Conservation (phyloP, 495 filamentous ascomycete species). For the Parachaetomium inaequale region DNA sequence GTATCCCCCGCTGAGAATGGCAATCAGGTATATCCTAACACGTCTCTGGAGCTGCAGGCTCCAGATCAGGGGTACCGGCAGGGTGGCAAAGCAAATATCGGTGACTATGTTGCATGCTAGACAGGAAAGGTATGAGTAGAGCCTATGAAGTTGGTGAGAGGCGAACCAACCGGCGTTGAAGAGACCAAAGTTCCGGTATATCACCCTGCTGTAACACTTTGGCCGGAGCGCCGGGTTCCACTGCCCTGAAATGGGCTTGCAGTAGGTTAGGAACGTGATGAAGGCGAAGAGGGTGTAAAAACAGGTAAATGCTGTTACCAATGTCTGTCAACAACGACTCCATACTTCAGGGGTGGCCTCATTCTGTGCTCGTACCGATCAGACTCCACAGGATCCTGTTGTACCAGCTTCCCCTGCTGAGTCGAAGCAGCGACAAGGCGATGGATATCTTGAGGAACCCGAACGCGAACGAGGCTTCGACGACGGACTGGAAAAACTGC, state of each 20-base stretch:
- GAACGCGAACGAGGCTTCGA: conserved; percentile 40
- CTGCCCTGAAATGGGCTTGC: conserved; percentile 32
- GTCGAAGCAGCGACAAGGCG: conserved; percentile 32
- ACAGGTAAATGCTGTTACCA: conserved; percentile 32
- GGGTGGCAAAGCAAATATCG: conserved; percentile 43
- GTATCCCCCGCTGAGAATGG: conserved; percentile 45
- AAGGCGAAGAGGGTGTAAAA: conserved; percentile 35
- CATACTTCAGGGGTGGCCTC: background rate
- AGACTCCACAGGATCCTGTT: conserved; percentile 26
- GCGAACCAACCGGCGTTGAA: conserved; percentile 37
- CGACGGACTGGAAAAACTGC: conserved; percentile 40
- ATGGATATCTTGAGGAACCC: conserved; percentile 48
- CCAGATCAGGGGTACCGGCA: conserved; percentile 47
- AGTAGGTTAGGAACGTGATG: conserved; percentile 37
- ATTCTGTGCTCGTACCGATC: conserved; percentile 30
- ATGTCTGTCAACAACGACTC: conserved; percentile 6
- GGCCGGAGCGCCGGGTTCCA: conserved; percentile 30
- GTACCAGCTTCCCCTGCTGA: conserved; percentile 29
- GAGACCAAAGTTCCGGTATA: conserved; percentile 38
- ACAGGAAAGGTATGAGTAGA: background rate
- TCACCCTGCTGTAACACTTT: conserved; percentile 32
- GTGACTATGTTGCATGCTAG: conserved; percentile 45
- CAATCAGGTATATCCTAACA: conserved; percentile 40
- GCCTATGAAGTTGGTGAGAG: background rate
- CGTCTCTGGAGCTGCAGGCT: conserved; percentile 41